Percentiles rank a stretch among this genome's conserved stretches.
Evolutionary conservation across 2,329 filamentous ascomycete genomes (phyloP).

Genomic region (Aureobasidium zeae): DNA sequence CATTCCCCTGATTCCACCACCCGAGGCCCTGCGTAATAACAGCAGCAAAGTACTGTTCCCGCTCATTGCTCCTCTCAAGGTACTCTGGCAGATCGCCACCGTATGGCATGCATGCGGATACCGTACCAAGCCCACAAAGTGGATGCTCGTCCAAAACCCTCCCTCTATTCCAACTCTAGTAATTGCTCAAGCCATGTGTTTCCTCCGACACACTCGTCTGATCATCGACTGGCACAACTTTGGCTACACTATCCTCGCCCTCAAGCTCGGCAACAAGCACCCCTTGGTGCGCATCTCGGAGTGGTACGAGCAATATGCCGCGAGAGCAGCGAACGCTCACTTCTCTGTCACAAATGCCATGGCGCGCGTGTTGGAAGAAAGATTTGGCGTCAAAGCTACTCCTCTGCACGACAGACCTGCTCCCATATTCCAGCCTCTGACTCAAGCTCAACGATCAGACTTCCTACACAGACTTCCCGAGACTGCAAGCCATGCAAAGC

Average conservation of each 20-base stretch:
- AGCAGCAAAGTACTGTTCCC: conserved; percentile 67
- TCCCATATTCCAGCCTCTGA: conserved; percentile 65
- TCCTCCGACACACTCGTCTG: conserved; percentile 68
- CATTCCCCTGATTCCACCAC: conserved; percentile 59
- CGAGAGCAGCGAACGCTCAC: conserved; percentile 60
- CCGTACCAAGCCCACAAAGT: conserved; percentile 61
- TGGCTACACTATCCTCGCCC: conserved; percentile 80
- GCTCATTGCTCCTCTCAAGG: conserved; percentile 71
- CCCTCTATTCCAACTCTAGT: conserved; percentile 87
- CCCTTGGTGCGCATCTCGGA: conserved; percentile 70
- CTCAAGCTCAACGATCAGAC: conserved; percentile 38
- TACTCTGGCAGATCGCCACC: conserved; percentile 67
- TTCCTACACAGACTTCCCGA: conserved; percentile 60
- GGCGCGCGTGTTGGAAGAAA: conserved; percentile 59
- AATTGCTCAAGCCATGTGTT: conserved; percentile 62
- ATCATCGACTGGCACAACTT: conserved; percentile 99
- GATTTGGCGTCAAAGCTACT: conserved; percentile 55
- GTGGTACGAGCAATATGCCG: conserved; percentile 66
- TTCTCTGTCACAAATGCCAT: conserved; percentile 88
- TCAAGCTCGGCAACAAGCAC: conserved; percentile 54
- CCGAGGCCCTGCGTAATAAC: conserved; percentile 54
- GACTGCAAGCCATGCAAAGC: conserved; percentile 50
- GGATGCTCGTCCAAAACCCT: conserved; percentile 87
- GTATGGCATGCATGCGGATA: conserved; percentile 68
- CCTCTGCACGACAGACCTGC: conserved; percentile 83